Evolutionary conservation across 1,284 basidiomycete genomes (phyloP), one percentile per base, ranked within the genome.

Genomic region (Irpex lacteus): DNA sequence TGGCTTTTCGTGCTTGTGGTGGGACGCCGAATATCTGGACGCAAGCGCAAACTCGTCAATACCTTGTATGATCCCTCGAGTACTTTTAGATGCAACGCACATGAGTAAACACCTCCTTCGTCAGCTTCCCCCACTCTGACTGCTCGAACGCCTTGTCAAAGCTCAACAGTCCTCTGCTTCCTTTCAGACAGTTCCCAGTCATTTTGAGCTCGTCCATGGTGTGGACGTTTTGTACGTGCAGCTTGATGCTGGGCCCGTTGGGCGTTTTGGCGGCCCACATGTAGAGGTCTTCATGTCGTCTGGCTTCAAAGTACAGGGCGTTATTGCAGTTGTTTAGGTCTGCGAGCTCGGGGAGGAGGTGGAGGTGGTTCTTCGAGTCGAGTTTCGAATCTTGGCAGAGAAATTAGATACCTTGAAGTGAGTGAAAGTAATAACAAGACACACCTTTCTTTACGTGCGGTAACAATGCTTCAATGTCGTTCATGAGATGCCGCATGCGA

Each of bases 191-290:
- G 77, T 99, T 99, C 26, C 98, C 98, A 3, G 96, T 98, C 96
- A 99, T 95, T 81, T 99, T 99, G 71, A 99, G 84, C 78, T 99
- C 98, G 80, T 99, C 98, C 98, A 99, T 99, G 50, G 98, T 99
- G 77, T 99, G 98, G 63, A 98, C 85, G 77, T 99, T 99, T 77
- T 98, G 96, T 19, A 98, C 95, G 74, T 98, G 97, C 82, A 98
- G 86, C 77, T 98, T 98, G 75, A 97, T 90, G 70, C 91, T 95
- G 5, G 98, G 98, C 1, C 98, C 98, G 74, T 99, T 99, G 19
- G 98, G 98, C 52, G 96, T 95, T 76, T 98, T 97, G 21, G 93
- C 89, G 18, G 96, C 91, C 98, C 98, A 99, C 68, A 99, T 80
- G 74, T 98, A 99, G 57, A 99, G 83, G 73, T 99, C 98, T 75